Evolutionary conservation across 1,139 yeast genomes (phyloP).

Genomic region (Geotrichum restrictum): DNA sequence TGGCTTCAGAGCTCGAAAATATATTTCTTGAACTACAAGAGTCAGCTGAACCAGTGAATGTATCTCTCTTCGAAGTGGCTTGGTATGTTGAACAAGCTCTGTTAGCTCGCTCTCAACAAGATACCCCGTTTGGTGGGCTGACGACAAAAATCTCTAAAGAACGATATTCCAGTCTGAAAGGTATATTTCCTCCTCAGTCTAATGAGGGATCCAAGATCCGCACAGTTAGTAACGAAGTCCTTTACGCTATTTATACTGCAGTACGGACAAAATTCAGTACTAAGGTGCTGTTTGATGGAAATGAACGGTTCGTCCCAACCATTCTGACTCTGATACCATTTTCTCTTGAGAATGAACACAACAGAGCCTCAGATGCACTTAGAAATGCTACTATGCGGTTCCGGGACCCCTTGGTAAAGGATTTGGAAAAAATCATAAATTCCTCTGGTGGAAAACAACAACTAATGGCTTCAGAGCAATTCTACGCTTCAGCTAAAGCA

Average conservation of each 20-base stretch:
- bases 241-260: constrained; percentile 22
- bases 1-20: constrained; percentile 13
- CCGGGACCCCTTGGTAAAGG: constrained; percentile 1
- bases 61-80: constrained; percentile 30
- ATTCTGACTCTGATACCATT: constrained; percentile 18
- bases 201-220: constrained; percentile 8
- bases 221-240: constrained; percentile 13
- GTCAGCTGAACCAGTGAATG: constrained; percentile 23
- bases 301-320: constrained; percentile 14
- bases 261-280: constrained; percentile 18
- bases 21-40: constrained; percentile 21
- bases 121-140: constrained; percentile 11
- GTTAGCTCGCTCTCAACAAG: constrained; percentile 12
- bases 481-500: not conserved
- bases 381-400: constrained; percentile 6
- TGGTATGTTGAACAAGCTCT: constrained; percentile 20
- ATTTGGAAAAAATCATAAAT: not conserved
- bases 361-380: constrained; percentile 16
- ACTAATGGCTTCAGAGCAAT: constrained; percentile 10
- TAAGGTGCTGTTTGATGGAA: constrained; percentile 17
- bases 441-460: not conserved
- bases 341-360: constrained; percentile 20
- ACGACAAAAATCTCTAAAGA: constrained; percentile 17
- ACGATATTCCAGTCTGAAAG: constrained; percentile 11
- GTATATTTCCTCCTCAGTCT: constrained; percentile 23